Evolutionary conservation across 768 basidiomycete genomes (phyloP), one percentile per base, ranked within the genome.

Genomic region (Leccinum obscurum): DNA sequence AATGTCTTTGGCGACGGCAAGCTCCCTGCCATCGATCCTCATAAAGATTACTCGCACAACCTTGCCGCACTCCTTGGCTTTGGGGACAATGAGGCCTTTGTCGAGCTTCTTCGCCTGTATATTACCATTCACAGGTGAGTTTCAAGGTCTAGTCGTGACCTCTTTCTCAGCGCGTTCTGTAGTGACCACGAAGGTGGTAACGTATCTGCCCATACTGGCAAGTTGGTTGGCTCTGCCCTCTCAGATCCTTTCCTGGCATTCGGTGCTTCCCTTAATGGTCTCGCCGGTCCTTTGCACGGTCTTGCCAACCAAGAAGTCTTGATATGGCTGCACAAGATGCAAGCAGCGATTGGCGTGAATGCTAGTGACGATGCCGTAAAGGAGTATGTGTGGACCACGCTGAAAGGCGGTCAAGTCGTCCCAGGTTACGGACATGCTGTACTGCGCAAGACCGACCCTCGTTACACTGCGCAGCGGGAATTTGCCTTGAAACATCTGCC

Each of bases 181-280:
- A 89, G 90, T 73, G 96, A 98, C 72, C 96, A 98, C 78, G 96
- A 98, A 77, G 96, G 96, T 74, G 96, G 96, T 50, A 98, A 98
- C 67, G 96, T 98, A 62, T 98, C 96, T 55, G 94, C 93, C 2
- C 93, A 95, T 80, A 90, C 93, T 22, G 92, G 92, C 59, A 93
- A 95, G 76, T 82, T 95, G 22, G 94, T 95, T 64, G 93, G 93
- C 57, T 95, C 94, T 57, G 95, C 96, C 55, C 89, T 98, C 59
- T 95, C 95, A 0, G 96, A 98, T 74, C 96, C 96, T 57, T 98
- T 97, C 93, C 86, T 98, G 26, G 84, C 95, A 6, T 98, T 93
- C 73, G 86, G 84, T 60, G 96, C 96, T 52, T 90, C 95, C 34
- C 80, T 98, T 62, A 96, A 96, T 68, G 96, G 96, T 78, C 88